Evolutionary conservation across 441 rosid genomes (phyloP).

Genomic region (Gossypium davidsonii): DNA sequence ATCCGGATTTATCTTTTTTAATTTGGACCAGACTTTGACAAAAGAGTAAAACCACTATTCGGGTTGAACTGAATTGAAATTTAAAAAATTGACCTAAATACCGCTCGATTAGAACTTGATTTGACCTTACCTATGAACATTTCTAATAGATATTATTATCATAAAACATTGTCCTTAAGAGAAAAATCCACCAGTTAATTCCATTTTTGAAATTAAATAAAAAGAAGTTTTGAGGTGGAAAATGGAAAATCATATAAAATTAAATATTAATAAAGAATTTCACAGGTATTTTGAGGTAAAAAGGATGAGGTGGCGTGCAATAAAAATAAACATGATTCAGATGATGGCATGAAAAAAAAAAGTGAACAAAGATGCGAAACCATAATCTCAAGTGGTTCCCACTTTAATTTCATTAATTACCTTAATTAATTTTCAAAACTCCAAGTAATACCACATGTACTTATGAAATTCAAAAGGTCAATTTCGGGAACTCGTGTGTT

Average conservation of each 20-base stretch:
- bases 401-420: background rate
- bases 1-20: too few species aligned
- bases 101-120: too few species aligned
- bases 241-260: background rate
- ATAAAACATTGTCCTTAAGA: background rate
- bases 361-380: background rate
- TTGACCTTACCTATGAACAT: too few species aligned
- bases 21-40: too few species aligned
- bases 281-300: background rate
- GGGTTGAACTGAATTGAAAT: too few species aligned
- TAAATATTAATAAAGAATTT: background rate
- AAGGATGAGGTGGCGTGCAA: background rate
- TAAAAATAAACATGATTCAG: background rate
- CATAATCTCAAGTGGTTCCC: background rate
- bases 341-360: constrained; percentile 2
- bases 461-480: background rate
- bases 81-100: too few species aligned
- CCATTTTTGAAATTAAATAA: background rate
- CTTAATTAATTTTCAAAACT: background rate
- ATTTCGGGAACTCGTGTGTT: background rate
- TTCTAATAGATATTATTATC: background rate
- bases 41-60: too few species aligned
- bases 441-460: background rate
- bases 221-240: background rate
- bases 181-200: background rate